These are phyloP conservation scores for Claviceps spartinae DNA, from an alignment of 2,329 filamentous ascomycete genomes.

Conservation along the genomic window DNA sequence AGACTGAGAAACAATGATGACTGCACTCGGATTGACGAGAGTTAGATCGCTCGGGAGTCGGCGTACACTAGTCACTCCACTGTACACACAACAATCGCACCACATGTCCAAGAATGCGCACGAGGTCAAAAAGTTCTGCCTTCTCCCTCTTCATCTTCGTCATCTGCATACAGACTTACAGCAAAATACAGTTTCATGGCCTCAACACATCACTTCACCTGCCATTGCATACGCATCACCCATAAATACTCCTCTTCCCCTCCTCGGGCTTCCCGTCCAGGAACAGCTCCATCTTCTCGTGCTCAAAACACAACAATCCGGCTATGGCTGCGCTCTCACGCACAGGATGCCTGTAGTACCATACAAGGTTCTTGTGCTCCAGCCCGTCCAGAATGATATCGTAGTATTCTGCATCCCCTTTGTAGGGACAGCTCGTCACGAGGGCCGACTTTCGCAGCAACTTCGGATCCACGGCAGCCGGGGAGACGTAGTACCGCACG, in stretches of 20 bases:
- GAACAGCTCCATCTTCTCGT: slow-evolving; percentile 52
- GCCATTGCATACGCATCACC: background rate
- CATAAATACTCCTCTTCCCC: slow-evolving; percentile 3
- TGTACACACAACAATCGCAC: too few species aligned
- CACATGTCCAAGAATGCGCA: too few species aligned
- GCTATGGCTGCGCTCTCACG: slow-evolving; percentile 41
- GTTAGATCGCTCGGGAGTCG: too few species aligned
- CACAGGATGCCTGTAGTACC: slow-evolving; percentile 48
- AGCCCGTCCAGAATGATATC: slow-evolving; percentile 33
- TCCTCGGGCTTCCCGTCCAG: slow-evolving; percentile 31
- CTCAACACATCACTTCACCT: background rate
- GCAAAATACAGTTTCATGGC: background rate
- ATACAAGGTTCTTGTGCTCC: slow-evolving; percentile 37
- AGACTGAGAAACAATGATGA: too few species aligned
- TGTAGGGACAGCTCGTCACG: slow-evolving; percentile 51
- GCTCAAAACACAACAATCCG: slow-evolving; percentile 50
- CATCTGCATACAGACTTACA: background rate
- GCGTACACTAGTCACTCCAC: too few species aligned
- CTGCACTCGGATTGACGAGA: too few species aligned
- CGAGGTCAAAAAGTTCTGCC: background rate
- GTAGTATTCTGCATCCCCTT: slow-evolving; percentile 52
- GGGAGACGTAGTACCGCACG: slow-evolving; percentile 44
- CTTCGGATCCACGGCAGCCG: slow-evolving; percentile 32
- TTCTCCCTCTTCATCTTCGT: background rate
- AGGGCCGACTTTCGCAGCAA: slow-evolving; percentile 36